These are phyloP conservation scores for Ascocoryne sarcoides DNA, from an alignment of 2,329 filamentous ascomycete genomes.

Conservation along the genomic window DNA sequence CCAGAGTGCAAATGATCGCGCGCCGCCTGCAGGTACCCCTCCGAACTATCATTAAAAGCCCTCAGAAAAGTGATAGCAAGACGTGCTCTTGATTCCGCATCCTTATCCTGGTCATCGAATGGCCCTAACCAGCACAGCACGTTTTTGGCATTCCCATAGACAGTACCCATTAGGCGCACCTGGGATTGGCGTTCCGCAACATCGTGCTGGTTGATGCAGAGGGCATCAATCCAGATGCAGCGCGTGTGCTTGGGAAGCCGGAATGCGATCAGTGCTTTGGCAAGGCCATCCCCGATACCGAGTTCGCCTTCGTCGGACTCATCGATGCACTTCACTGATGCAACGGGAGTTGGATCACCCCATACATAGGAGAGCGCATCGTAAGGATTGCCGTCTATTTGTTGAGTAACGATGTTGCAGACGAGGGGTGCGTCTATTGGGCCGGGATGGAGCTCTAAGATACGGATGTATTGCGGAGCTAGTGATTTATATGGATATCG, in stretches of 20 bases:
- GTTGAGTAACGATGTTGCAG: slow-evolving; percentile 2
- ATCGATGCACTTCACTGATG: slow-evolving; percentile 5
- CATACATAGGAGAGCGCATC: slow-evolving; percentile 13
- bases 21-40: slow-evolving; percentile 2
- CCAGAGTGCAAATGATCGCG: slow-evolving; percentile 4
- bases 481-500: slow-evolving; percentile 6
- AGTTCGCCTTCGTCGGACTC: slow-evolving; percentile 2
- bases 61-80: slow-evolving; percentile 4
- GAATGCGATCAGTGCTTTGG: slow-evolving; percentile 2
- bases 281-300: slow-evolving; percentile 3
- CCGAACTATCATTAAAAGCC: slow-evolving; percentile 3
- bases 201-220: slow-evolving; percentile 4
- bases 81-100: slow-evolving; percentile 2
- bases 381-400: slow-evolving; percentile 7
- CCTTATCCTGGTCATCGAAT: slow-evolving; percentile 1
- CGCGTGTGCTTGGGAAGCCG: not conserved
- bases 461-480: slow-evolving; percentile 3
- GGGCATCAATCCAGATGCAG: slow-evolving; percentile 1
- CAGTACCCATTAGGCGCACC: slow-evolving; percentile 1
- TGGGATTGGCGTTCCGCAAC: slow-evolving; percentile 2
- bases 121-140: slow-evolving; percentile 1
- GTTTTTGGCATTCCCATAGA: not conserved
- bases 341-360: slow-evolving; percentile 6
- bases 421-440: slow-evolving; percentile 1
- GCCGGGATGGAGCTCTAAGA: slow-evolving; percentile 6